Evolutionary conservation across 345 rosid species (phyloP).

Genomic region (Nasturtium officinale): DNA sequence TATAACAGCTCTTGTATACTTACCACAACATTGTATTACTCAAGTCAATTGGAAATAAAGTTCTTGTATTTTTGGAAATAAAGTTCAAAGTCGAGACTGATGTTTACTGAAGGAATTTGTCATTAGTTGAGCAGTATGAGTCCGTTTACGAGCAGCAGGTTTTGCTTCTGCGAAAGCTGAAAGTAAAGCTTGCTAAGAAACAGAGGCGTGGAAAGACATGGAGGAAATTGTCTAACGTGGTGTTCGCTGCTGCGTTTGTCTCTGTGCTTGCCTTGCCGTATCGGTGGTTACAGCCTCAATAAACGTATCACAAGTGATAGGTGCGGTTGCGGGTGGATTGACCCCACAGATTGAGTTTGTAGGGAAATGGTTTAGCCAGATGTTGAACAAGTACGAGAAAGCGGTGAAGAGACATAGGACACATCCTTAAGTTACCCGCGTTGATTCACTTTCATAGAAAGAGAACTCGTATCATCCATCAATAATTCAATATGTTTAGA

Average conservation of each 20-base stretch:
- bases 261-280: constrained; percentile 62
- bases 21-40: constrained; percentile 30
- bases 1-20: background rate
- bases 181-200: constrained; percentile 70
- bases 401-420: constrained; percentile 55
- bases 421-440: constrained; percentile 49
- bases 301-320: constrained; percentile 58
- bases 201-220: constrained; percentile 57
- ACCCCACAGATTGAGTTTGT: constrained; percentile 53
- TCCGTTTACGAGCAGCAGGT: background rate
- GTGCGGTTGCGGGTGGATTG: constrained; percentile 56
- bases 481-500: background rate
- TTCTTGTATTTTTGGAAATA: background rate
- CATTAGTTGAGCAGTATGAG: background rate
- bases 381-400: constrained; percentile 62
- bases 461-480: background rate
- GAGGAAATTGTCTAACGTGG: constrained; percentile 49
- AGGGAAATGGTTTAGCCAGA: constrained; percentile 66
- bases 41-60: constrained; percentile 22
- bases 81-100: background rate
- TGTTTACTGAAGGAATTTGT: background rate
- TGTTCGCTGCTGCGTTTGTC: constrained; percentile 64
- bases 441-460: constrained; percentile 26
- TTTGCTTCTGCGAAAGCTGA: constrained; percentile 51
- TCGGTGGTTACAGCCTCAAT: constrained; percentile 76